Evolutionary conservation across 371 early-diverging fungal genomes (phyloP), one percentile per base, ranked within the genome.

Genomic region (Mucor racemosus): DNA sequence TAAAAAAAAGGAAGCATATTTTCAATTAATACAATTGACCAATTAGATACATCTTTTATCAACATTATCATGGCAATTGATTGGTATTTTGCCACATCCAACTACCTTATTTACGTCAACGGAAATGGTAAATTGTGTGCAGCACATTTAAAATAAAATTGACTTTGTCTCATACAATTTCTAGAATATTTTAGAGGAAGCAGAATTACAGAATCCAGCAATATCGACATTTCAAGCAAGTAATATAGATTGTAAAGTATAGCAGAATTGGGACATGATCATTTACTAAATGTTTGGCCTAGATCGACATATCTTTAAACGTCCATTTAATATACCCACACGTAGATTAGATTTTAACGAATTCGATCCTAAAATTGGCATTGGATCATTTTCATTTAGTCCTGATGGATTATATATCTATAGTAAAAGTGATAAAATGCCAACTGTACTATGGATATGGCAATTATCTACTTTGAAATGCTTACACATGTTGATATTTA

Each of bases 381-480:
- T 91, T 21, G 77, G 87, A 11, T 13, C 78, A 7, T 77, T 77
- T 48, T 77, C 75, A 57, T 95, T 94, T 67, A 91, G 78, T 62
- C 69, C 81, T 36, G 82, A 85, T 53, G 90, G 91, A 14, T 48
- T 68, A 2, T 74, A 82, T 26, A 58, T 93, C 10, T 80, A 67
- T 3, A 85, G 84, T 0, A 65, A 69, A 34, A 72, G 72, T 76
- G 94, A 91, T 68, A 79, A 75, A 61, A 89, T 87, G 82, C 90
- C 92, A 3, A 84, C 69, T 41, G 68, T 74, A 0, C 77, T 89
- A 11, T 92, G 90, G 88, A 74, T 91, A 15, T 90, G 90, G 90
- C 77, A 86, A 67, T 53, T 88, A 11, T 59, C 64, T 7, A 60
- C 69, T 0, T 60, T 89, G 21, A 59, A 62, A 4, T 81, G 83